Conservation (phyloP, 768 basidiomycete species). For the Lactifluus pinguis region DNA sequence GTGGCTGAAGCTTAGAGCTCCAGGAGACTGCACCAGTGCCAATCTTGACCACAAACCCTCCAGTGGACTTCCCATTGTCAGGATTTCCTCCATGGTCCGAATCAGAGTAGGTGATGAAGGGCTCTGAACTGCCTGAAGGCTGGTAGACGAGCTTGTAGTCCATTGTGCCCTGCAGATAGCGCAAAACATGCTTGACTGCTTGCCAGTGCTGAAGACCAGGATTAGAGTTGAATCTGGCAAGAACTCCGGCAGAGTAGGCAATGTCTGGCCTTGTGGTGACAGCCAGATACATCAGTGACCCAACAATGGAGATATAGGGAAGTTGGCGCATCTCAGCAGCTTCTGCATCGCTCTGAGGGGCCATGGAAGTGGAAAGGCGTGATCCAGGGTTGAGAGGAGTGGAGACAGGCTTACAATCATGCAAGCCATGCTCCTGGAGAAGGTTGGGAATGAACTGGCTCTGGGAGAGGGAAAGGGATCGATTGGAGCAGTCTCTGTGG, state of each 20-base stretch:
- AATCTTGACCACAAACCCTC: no score
- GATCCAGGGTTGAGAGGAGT: slow-evolving; percentile 6
- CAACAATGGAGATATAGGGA: not conserved
- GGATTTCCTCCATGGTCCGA: slow-evolving; percentile 5
- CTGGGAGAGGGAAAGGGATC: no score
- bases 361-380: not conserved
- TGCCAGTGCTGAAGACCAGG: no score
- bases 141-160: not conserved
- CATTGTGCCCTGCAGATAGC: no score
- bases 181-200: no score
- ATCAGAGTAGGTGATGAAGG: slow-evolving; percentile 3
- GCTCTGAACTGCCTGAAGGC: not conserved
- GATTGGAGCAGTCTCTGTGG: no score
- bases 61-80: slow-evolving; percentile 4
- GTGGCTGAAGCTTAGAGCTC: no score
- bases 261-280: not conserved
- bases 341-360: not conserved
- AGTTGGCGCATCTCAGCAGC: not conserved
- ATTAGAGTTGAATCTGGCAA: slow-evolving; percentile 3
- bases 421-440: no score
- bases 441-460: no score
- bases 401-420: no score
- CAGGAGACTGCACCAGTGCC: no score
- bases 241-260: not conserved
- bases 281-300: no score